Conservation (phyloP, 148 eudicot genomes). For the Polygonum maritimum region DNA sequence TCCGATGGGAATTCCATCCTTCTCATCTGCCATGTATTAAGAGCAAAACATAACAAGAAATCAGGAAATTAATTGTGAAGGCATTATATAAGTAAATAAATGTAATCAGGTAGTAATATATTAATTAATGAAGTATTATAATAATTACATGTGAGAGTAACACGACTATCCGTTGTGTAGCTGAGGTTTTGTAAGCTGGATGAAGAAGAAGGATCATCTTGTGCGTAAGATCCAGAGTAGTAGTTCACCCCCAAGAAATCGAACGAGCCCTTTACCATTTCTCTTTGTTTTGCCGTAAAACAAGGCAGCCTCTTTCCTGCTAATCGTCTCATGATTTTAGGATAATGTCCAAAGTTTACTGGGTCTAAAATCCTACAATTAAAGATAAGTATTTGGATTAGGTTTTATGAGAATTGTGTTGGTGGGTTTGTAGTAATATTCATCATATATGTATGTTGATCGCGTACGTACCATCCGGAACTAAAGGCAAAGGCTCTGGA, state of each 20-base stretch:
- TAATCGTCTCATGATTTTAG: conserved; percentile 12
- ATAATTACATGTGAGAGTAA: conserved; percentile 1
- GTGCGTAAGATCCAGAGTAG: conserved; percentile 3
- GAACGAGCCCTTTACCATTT: conserved; percentile 14
- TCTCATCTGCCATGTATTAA: background rate
- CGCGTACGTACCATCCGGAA: background rate
- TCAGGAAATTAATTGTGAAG: background rate
- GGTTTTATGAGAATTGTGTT: too few relatives aligned
- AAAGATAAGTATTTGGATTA: background rate
- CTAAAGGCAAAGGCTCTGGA: conserved; percentile 2
- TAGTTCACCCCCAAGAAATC: conserved; percentile 28
- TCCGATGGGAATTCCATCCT: conserved; percentile 3
- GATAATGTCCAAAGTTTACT: conserved; percentile 18
- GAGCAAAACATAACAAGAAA: too few relatives aligned
- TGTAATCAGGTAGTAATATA: too few relatives aligned
- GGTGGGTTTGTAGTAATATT: too few relatives aligned
- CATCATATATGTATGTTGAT: too few relatives aligned
- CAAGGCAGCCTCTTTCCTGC: conserved; percentile 18
- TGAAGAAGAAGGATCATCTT: background rate
- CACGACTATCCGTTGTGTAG: conserved; percentile 18
- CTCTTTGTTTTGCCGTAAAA: conserved; percentile 9
- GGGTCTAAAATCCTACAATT: conserved; percentile 22
- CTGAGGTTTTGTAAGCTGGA: background rate
- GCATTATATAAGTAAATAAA: too few relatives aligned
- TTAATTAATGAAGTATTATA: background rate